Evolutionary conservation across 768 basidiomycete species (phyloP).

Genomic region (Pleurotus tuoliensis): DNA sequence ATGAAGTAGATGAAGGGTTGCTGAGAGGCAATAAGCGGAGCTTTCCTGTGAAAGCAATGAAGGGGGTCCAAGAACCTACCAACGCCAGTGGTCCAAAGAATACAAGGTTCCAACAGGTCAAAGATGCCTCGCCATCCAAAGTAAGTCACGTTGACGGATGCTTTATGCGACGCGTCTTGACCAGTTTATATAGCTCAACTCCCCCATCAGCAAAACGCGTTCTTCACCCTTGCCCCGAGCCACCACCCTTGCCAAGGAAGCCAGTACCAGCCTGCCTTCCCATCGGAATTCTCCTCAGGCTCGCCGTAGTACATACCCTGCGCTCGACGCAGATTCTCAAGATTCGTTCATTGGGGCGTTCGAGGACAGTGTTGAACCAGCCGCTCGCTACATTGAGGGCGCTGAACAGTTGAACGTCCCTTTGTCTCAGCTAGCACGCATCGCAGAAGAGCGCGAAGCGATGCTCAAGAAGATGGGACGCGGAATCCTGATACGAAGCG

Average conservation of each 20-base stretch:
- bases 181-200: slow-evolving; percentile 15
- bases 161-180: slow-evolving; percentile 4
- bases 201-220: slow-evolving; percentile 25
- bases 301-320: slow-evolving; percentile 13
- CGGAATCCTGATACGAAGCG: background rate
- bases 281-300: slow-evolving; percentile 10
- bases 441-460: slow-evolving; percentile 15
- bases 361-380: slow-evolving; percentile 35
- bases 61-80: background rate
- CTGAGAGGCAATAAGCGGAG: slow-evolving; percentile 49
- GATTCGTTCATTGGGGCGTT: slow-evolving; percentile 62
- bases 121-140: background rate
- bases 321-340: slow-evolving; percentile 32
- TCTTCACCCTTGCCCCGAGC: slow-evolving; percentile 29
- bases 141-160: background rate
- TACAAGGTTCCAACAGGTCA: background rate
- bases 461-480: background rate
- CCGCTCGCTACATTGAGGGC: background rate
- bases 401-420: slow-evolving; percentile 47
- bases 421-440: slow-evolving; percentile 48
- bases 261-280: slow-evolving; percentile 11
- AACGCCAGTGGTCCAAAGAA: background rate
- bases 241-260: slow-evolving; percentile 10
- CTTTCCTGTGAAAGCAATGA: slow-evolving; percentile 6
- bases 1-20: slow-evolving; percentile 34